These are phyloP conservation scores for Selenicereus undatus DNA, from an alignment of 148 eudicot genomes.

Conservation along the genomic window DNA sequence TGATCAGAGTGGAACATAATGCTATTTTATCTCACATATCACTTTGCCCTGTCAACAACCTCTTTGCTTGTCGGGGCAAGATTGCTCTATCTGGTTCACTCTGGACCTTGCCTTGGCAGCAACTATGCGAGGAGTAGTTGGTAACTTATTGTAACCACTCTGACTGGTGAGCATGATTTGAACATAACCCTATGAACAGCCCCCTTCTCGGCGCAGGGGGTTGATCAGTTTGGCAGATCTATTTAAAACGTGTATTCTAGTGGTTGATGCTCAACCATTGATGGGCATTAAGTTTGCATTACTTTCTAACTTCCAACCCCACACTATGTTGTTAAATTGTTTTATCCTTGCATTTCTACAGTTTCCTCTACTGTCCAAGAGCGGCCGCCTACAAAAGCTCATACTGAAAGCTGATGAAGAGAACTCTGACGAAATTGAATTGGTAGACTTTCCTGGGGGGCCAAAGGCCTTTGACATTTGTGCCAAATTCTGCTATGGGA, in stretches of 20 bases:
- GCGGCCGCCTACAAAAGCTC: constrained; percentile 61
- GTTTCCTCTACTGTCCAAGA: constrained; percentile 87
- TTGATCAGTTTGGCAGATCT: neutral
- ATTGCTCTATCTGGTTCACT: too few species aligned
- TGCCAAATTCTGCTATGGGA: constrained; percentile 83
- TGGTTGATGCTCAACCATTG: too few species aligned
- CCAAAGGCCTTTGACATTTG: constrained; percentile 80
- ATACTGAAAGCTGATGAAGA: constrained; percentile 53
- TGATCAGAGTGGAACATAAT: too few species aligned
- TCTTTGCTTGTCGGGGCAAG: too few species aligned
- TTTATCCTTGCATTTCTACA: constrained; percentile 21
- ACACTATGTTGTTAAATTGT: neutral
- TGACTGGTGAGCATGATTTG: neutral
- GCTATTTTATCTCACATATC: too few species aligned
- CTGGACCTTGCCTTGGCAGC: too few species aligned
- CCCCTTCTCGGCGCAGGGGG: neutral
- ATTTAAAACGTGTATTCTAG: too few species aligned
- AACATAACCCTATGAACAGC: neutral
- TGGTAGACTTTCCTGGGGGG: constrained; percentile 67
- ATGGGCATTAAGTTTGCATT: too few species aligned
- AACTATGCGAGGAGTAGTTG: neutral
- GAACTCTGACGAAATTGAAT: constrained; percentile 43
- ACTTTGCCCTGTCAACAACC: too few species aligned
- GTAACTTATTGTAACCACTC: neutral
- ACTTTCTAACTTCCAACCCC: neutral